Evolutionary conservation across 192 early-diverging fungal genomes (phyloP).

Genomic region (Coemansia biformis): DNA sequence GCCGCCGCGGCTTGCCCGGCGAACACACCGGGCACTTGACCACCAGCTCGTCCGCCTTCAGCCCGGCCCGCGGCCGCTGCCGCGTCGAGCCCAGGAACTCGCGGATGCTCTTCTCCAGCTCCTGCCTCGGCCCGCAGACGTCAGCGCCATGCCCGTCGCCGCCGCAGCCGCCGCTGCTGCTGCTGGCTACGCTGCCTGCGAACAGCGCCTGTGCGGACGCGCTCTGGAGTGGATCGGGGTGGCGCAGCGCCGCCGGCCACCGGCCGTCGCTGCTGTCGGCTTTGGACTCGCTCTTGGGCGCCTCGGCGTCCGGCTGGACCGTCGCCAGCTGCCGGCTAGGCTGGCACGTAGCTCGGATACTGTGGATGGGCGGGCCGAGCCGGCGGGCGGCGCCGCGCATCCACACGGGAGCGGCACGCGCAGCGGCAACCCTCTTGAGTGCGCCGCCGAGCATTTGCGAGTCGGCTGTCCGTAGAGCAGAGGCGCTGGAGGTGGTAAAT

Average conservation of each 20-base stretch:
- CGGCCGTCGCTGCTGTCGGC: no score
- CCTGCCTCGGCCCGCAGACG: not conserved
- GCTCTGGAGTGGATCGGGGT: no score
- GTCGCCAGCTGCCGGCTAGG: conserved; percentile 14
- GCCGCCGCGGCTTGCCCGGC: conserved; percentile 47
- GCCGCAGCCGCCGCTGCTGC: not conserved
- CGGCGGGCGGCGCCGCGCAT: no score
- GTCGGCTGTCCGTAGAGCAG: no score
- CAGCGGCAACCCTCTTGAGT: no score
- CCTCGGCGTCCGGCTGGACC: conserved; percentile 6
- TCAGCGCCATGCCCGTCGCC: not conserved
- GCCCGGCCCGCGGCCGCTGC: conserved; percentile 45
- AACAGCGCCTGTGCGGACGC: no score
- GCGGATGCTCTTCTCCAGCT: conserved; percentile 32
- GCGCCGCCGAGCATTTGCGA: not conserved
- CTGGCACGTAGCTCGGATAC: not conserved
- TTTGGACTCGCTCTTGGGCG: not conserved
- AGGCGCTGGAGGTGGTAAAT: no score
- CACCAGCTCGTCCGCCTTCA: conserved; percentile 46
- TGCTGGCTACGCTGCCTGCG: not conserved
- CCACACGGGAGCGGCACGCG: no score
- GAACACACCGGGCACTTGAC: conserved; percentile 51
- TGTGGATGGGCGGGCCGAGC: not conserved
- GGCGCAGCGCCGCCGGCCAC: no score
- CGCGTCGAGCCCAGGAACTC: conserved; percentile 38